These are phyloP conservation scores for Porpolomopsis calyptriformis DNA, from an alignment of 768 basidiomycete genomes.

Conservation along the genomic window DNA sequence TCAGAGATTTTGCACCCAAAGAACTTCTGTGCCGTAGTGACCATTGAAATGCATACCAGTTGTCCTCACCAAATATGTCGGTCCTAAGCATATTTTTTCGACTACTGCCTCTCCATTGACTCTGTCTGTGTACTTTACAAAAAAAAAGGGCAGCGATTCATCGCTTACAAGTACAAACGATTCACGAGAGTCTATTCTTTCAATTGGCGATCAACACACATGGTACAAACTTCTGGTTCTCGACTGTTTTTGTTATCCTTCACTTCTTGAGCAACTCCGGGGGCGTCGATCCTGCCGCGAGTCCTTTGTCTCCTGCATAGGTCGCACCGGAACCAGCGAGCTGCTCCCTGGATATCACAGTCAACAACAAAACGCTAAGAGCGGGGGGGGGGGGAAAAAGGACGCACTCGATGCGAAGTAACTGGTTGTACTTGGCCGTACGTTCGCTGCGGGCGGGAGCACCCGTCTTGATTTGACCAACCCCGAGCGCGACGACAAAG, in stretches of 20 bases:
- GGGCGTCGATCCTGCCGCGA: constrained; percentile 64
- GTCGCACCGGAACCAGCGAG: constrained; percentile 48
- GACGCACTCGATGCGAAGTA: constrained; percentile 83
- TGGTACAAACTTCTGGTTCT: not conserved
- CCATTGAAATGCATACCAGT: too few relatives aligned
- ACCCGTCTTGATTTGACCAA: constrained; percentile 97
- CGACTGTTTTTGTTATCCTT: constrained; percentile 1
- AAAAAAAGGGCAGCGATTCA: too few relatives aligned
- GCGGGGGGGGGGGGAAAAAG: too few relatives aligned
- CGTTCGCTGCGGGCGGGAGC: constrained; percentile 94
- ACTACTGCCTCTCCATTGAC: too few relatives aligned
- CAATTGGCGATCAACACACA: not conserved
- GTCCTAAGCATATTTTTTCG: too few relatives aligned
- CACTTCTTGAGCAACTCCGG: constrained; percentile 63
- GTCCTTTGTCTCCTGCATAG: constrained; percentile 70
- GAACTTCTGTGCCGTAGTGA: too few relatives aligned
- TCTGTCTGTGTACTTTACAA: too few relatives aligned
- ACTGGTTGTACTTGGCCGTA: constrained; percentile 86
- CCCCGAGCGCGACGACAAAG: constrained; percentile 84
- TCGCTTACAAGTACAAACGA: too few relatives aligned
- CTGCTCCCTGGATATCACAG: constrained; percentile 51
- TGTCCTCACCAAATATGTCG: too few relatives aligned
- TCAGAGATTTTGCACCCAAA: too few relatives aligned
- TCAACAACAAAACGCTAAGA: constrained; percentile 6
- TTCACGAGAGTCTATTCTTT: not conserved